Percentiles rank a stretch among this genome's conserved stretches.
phyloP scores from a whole-genome alignment of 2,329 filamentous ascomycete species.

The Colletotrichum brevisporum region DNA sequence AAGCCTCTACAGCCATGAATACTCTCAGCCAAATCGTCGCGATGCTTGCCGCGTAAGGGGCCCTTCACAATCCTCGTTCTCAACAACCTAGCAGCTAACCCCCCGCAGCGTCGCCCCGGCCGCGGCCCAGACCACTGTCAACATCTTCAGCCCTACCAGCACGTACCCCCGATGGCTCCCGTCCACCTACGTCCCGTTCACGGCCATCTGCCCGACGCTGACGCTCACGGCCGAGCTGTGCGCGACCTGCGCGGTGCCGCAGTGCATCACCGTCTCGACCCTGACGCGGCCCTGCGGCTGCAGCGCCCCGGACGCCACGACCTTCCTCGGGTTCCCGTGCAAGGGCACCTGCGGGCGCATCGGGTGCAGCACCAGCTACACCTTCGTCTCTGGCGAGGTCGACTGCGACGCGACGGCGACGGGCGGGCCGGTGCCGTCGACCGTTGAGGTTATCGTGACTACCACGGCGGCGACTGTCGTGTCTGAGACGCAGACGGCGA shows the following conservation, averaged over 20 bases:
- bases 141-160: background rate
- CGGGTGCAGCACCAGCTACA: conserved; percentile 45
- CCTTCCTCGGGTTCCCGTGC: conserved; percentile 48
- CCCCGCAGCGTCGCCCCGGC: background rate
- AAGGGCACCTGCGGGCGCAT: conserved; percentile 48
- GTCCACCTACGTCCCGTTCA: background rate
- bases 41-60: background rate
- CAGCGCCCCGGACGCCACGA: conserved; percentile 47
- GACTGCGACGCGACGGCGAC: conserved; percentile 18
- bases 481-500: background rate
- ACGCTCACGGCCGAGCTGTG: conserved; percentile 50
- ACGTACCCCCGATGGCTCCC: background rate
- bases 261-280: conserved; percentile 49
- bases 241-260: conserved; percentile 50
- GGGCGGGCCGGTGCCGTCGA: background rate
- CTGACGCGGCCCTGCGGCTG: conserved; percentile 52
- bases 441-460: background rate
- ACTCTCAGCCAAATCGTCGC: background rate
- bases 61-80: accelerated
- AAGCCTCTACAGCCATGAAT: background rate
- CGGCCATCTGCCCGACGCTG: conserved; percentile 50
- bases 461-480: background rate
- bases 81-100: background rate
- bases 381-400: conserved; percentile 30
- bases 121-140: conserved; percentile 17